These are phyloP conservation scores for Pyrus communis DNA, from an alignment of 306 rosid genomes.

Conservation along the genomic window DNA sequence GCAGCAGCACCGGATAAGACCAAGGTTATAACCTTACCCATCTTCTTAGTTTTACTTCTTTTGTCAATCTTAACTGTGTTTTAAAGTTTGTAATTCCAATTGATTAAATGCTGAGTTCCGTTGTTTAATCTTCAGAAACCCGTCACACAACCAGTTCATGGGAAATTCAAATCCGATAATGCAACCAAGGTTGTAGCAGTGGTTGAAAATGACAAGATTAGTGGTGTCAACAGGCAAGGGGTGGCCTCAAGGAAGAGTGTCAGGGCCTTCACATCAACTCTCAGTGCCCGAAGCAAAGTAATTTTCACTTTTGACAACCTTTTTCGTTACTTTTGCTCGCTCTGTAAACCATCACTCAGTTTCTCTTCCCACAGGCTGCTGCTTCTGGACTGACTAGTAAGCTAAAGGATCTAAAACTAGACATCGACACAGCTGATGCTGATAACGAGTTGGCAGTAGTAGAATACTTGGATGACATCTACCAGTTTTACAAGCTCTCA, in stretches of 20 bases:
- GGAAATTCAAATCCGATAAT: not conserved
- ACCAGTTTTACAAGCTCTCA: slow-evolving; percentile 49
- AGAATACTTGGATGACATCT: slow-evolving; percentile 74
- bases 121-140: slow-evolving; percentile 30
- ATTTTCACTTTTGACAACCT: not conserved
- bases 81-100: not conserved
- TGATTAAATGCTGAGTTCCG: not conserved
- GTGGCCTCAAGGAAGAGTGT: slow-evolving; percentile 30
- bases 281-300: slow-evolving; percentile 82
- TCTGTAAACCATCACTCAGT: not conserved
- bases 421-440: slow-evolving; percentile 58
- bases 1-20: slow-evolving; percentile 38
- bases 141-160: slow-evolving; percentile 12
- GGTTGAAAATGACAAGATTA: slow-evolving; percentile 9
- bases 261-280: slow-evolving; percentile 51
- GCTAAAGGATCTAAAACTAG: slow-evolving; percentile 32
- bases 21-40: slow-evolving; percentile 24
- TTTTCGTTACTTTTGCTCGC: not conserved
- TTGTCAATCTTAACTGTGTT: not conserved
- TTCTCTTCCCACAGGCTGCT: slow-evolving; percentile 46
- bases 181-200: slow-evolving; percentile 23
- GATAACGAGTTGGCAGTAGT: slow-evolving; percentile 69
- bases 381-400: slow-evolving; percentile 47
- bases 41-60: not conserved
- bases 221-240: slow-evolving; percentile 12